These are phyloP conservation scores for Aspergillus versicolor DNA, from an alignment of 2,329 filamentous ascomycete species.

Conservation along the genomic window DNA sequence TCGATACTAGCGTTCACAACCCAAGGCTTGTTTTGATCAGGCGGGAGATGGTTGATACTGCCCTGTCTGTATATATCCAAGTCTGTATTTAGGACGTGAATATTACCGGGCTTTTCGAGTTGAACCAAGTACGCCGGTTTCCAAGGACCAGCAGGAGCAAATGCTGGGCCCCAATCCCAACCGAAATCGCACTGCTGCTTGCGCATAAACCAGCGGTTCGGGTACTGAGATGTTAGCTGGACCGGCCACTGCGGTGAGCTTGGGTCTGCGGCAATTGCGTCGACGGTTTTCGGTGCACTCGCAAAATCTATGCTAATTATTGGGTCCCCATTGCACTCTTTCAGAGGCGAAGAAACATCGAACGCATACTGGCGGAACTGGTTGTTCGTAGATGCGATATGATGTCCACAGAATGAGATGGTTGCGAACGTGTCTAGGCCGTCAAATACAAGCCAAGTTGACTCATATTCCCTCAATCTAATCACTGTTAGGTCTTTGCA, in stretches of 20 bases:
- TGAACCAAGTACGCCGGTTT: slow-evolving; percentile 59
- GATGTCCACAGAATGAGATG: slow-evolving; percentile 55
- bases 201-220: slow-evolving; percentile 56
- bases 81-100: slow-evolving; percentile 54
- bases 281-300: slow-evolving; percentile 55
- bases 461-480: slow-evolving; percentile 32
- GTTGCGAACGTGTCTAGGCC: slow-evolving; percentile 62
- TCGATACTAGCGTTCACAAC: slow-evolving; percentile 62
- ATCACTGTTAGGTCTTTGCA: neutral
- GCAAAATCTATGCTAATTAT: slow-evolving; percentile 56
- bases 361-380: slow-evolving; percentile 64
- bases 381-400: slow-evolving; percentile 59
- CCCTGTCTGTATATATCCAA: slow-evolving; percentile 60
- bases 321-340: slow-evolving; percentile 40
- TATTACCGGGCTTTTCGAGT: slow-evolving; percentile 39
- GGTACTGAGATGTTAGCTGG: slow-evolving; percentile 52
- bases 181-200: slow-evolving; percentile 65
- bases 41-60: slow-evolving; percentile 58
- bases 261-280: slow-evolving; percentile 52
- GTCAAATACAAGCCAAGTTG: slow-evolving; percentile 60
- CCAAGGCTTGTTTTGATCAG: slow-evolving; percentile 59
- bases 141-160: slow-evolving; percentile 65
- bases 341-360: slow-evolving; percentile 52
- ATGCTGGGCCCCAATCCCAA: slow-evolving; percentile 64
- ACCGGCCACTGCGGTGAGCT: slow-evolving; percentile 54